Evolutionary conservation across 345 rosid genomes (phyloP), one percentile per base, ranked within the genome.

Genomic region (Eucalyptus guilfoylei): DNA sequence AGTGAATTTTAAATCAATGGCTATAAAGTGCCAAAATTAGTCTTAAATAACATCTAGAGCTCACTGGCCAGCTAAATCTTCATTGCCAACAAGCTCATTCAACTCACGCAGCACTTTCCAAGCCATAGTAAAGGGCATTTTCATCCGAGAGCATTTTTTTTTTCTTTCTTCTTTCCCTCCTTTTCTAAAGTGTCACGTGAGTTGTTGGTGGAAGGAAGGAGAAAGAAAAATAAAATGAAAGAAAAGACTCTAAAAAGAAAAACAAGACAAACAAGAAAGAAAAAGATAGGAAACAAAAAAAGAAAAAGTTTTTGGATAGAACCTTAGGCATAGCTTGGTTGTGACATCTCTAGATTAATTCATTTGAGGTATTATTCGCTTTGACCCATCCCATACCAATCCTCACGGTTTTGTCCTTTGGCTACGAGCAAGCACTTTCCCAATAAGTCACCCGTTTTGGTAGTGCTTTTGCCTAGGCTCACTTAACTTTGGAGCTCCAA

Each of bases 371-470:
- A 8, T 52, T 52, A 52, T 52, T 52, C 11, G 2, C 26, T 52
- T 52, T 19, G 1, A 2, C 10, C 5, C 2, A 0, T 52, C 26
- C 5, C 58, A 52, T 19, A 1, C 58, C 26, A 0, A 52, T 5
- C 11, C 58, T 52, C 1, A 52, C 0, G 0, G 2, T 19, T 52
- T 52, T 52, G 24, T 52, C 24, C 58, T 52, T 52, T 52, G 58
- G 58, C 58, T 52, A 52, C 24, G 0, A 52, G 58, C 10, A 52
- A 52, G 1, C 58, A 8, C 58, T 52, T 52, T 52, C 58, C 58
- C 58, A 52, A 19, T 0, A 52, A 52, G 55, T 52, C 9, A 0
- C 4, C 0, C 24, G 1, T 52, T 52, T 0, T 19, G 0, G 58
- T 19, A 19, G 5, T 52, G 58, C 24, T 52, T 52, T 52, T 52